Evolutionary conservation across 208 protist species (phyloP), one percentile per base, ranked within the genome.

Genomic region (Trichomonas gallinae): DNA sequence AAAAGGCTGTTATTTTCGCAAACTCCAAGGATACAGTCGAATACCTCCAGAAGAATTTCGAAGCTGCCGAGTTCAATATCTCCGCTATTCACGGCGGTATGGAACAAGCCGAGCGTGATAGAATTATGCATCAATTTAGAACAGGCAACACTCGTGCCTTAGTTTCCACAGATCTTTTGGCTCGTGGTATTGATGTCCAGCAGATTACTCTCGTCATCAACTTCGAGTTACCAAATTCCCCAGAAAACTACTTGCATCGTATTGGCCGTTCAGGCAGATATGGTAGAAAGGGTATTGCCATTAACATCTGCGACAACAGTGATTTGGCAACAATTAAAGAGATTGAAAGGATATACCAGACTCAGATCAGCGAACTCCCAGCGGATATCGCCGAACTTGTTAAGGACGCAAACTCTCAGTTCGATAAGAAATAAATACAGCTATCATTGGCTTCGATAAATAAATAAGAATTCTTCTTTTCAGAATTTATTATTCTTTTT

Each of bases 171-270:
- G 99, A 99, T 97, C 97, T 99, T 96, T 98, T 99, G 44, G 99
- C 99, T 72, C 98, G 99, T 96, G 99, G 99, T 98, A 99, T 99
- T 97, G 99, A 99, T 98, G 99, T 99, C 96, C 99, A 99, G 97
- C 99, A 99, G 93, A 99, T 99, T 63, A 99, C 99, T 96, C 98
- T 99, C 44, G 99, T 99, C 97, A 99, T 99, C 98, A 99, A 99
- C 98, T 99, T 99, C 98, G 99, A 99, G 97, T 97, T 99, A 36
- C 99, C 99, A 38, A 98, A 98, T 34, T 99, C 99, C 98, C 98
- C 98, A 97, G 99, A 99, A 98, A 99, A 98, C 97, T 99, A 99
- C 98, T 98, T 99, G 87, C 98, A 99, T 96, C 96, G 99, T 96
- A 99, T 99, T 97, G 99, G 99, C 97, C 98, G 99, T 97, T 99